Evolutionary conservation across 2,329 filamentous ascomycete genomes (phyloP).

Genomic region (Fonsecaea erecta): DNA sequence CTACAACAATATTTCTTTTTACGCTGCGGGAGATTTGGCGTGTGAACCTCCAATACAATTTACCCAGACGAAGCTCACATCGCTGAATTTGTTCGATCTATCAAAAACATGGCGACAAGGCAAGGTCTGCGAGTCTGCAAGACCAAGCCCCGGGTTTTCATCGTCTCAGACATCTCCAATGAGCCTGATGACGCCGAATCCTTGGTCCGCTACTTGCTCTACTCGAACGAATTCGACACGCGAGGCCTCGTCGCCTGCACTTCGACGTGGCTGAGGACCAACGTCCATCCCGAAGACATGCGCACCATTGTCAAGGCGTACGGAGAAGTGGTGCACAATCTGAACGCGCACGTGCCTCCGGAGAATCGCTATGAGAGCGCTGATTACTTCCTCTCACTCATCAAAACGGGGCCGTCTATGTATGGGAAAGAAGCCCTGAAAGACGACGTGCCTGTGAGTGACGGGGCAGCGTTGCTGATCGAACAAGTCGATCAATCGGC

Average conservation of each 20-base stretch:
- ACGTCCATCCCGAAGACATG: conserved; percentile 51
- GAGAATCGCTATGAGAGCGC: conserved; percentile 50
- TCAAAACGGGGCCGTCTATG: conserved; percentile 49
- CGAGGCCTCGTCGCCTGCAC: conserved; percentile 54
- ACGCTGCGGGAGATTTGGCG: too few relatives aligned
- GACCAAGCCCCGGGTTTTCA: conserved; percentile 46
- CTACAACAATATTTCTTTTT: background rate
- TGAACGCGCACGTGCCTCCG: conserved; percentile 55
- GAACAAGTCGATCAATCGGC: conserved; percentile 46
- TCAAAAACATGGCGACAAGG: background rate
- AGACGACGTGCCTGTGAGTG: conserved; percentile 44
- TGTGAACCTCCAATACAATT: background rate
- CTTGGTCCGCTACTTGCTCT: conserved; percentile 52
- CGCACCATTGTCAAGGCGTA: conserved; percentile 53
- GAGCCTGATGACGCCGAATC: conserved; percentile 55
- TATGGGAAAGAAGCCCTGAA: conserved; percentile 48
- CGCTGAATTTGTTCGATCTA: background rate
- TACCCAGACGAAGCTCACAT: background rate
- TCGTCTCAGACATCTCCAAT: conserved; percentile 54
- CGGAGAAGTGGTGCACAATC: conserved; percentile 51
- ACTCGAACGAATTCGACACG: conserved; percentile 55
- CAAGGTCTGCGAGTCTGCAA: conserved; percentile 2
- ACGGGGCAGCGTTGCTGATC: conserved; percentile 54
- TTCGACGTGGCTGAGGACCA: conserved; percentile 52
- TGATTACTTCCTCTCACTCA: conserved; percentile 44